Base-by-base conservation (phyloP, 257 asterid genomes). In the Solanum phureja region DNA sequence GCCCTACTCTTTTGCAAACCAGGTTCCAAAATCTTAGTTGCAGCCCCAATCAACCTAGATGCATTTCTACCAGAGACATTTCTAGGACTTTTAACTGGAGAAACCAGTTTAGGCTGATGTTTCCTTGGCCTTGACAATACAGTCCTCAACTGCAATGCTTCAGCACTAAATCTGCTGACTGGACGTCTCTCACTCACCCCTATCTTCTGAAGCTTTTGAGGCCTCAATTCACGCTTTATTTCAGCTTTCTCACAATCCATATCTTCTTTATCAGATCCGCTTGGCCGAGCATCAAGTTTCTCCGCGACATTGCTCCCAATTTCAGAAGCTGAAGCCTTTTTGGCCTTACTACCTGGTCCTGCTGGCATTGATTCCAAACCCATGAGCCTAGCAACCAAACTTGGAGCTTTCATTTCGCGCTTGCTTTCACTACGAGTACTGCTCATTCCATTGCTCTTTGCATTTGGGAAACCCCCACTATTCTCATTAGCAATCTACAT, bases 321-420 rank as follows among this genome's bases (percentile, higher is more conserved):
- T 46, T 72, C 90, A 81, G 94, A 89, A 14, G 84, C 71, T 29
- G 89, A 44, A 81, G 40, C 87, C 88, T 90, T 93, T 90, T 92
- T 95, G 16, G 92, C 72, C 76, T 91, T 93, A 35, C 91, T 94
- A n/a, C 89, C 72, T 13, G 92, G 93, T 37, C 83, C 86, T 21
- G 94, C 88, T 0, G 99, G 99, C 94, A 97, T 92, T 31, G 98
- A 94, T 18, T 97, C 99, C 90, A 97, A 89, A 8, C 99, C 99
- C 99, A 97, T 97, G 87, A 97, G 99, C 93, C 98, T 91, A 49
- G 99, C 99, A 87, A 97, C 95, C 93, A 96, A 89, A 14, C 98
- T 92, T 7, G 99, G 99, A 3, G 92, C 89, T 84, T 96, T 92
- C 90, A 86, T 92, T 71, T 94, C 96, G 13, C 88, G 90, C 73